Conservation (phyloP, 345 rosid species). For the Gossypium longicalyx region DNA sequence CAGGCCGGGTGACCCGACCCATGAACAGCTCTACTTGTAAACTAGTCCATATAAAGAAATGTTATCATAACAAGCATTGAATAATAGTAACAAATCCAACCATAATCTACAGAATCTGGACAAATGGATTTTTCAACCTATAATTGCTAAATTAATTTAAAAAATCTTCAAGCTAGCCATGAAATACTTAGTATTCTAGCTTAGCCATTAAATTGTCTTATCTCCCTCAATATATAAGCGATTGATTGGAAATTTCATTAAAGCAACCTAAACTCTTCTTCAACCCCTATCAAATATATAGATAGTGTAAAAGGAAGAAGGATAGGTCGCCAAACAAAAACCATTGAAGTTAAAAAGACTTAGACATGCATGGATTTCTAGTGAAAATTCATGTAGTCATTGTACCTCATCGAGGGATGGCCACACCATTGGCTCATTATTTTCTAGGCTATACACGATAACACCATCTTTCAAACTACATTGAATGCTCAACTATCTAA, state of each 20-base stretch:
- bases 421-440: no score
- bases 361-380: conserved; percentile 35
- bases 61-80: not conserved
- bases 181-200: not conserved
- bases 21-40: not conserved
- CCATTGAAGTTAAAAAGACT: conserved; percentile 45
- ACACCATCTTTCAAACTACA: no score
- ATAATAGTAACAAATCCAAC: not conserved
- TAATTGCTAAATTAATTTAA: not conserved
- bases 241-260: not conserved
- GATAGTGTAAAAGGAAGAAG: not conserved
- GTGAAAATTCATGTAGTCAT: not conserved
- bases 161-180: not conserved
- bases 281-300: not conserved
- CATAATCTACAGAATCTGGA: not conserved
- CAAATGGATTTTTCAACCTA: conserved; percentile 13
- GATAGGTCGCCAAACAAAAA: not conserved
- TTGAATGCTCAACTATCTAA: no score
- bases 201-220: not conserved
- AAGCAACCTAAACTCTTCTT: not conserved
- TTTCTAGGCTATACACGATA: no score
- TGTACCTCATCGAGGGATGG: no score
- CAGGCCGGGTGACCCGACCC: no score
- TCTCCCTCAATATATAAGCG: not conserved
- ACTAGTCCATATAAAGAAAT: not conserved